Evolutionary conservation across 805 yeast genomes (phyloP).

Genomic region (Candida dendrica): DNA sequence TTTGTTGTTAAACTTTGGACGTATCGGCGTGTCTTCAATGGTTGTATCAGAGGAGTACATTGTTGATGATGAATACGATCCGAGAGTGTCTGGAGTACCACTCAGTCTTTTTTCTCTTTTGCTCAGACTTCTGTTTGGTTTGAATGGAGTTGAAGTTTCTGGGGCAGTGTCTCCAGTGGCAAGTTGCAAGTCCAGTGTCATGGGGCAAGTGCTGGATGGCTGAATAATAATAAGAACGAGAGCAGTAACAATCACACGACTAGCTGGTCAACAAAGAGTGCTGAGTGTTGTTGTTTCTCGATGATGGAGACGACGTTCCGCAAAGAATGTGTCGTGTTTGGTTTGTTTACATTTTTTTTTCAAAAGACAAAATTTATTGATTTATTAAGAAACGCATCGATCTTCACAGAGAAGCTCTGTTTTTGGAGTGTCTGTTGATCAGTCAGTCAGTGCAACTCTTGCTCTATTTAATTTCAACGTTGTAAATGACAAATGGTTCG

Average conservation of each 20-base stretch:
- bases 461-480: conserved; percentile 32
- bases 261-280: too few species aligned
- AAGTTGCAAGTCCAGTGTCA: too few species aligned
- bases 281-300: too few species aligned
- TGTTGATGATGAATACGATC: neutral
- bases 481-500: conserved; percentile 90
- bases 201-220: too few species aligned
- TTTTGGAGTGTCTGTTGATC: too few species aligned
- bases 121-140: neutral
- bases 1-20: neutral
- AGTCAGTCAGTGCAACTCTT: neutral
- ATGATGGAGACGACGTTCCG: too few species aligned
- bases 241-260: too few species aligned
- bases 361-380: too few species aligned
- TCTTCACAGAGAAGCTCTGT: neutral
- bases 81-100: neutral
- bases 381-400: too few species aligned
- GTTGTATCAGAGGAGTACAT: conserved; percentile 4
- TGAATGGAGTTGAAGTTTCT: neutral
- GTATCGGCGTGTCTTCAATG: neutral
- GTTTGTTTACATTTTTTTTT: too few species aligned
- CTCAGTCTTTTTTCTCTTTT: neutral
- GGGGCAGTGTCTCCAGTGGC: neutral
- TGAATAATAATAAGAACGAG: too few species aligned
- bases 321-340: too few species aligned